Evolutionary conservation across 2,329 filamentous ascomycete genomes (phyloP).

Genomic region (Fusarium begoniae): DNA sequence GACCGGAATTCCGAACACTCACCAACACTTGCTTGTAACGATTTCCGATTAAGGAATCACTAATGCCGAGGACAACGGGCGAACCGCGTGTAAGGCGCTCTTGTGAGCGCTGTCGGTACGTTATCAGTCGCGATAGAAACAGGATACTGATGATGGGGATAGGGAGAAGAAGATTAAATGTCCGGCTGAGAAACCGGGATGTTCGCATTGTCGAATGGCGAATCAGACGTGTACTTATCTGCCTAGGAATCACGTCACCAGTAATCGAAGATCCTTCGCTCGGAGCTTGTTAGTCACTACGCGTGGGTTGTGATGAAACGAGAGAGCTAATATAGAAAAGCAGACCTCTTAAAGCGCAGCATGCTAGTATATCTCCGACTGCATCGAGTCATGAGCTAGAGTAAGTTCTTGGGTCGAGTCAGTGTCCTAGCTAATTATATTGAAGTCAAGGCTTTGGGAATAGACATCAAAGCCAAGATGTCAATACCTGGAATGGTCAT

Average conservation of each 20-base stretch:
- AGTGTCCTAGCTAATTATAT: not conserved
- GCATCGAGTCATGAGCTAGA: not conserved
- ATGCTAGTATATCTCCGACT: not conserved
- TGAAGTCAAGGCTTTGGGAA: not conserved
- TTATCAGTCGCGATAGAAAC: accelerated
- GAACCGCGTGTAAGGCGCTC: conserved; percentile 36
- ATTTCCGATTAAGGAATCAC: not conserved
- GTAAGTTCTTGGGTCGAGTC: not conserved
- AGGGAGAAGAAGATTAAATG: conserved; percentile 41
- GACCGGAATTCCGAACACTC: conserved; percentile 11
- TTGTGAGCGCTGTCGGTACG: conserved; percentile 38
- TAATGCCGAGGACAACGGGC: conserved; percentile 7
- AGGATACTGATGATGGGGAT: accelerated
- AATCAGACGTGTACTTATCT: conserved; percentile 34
- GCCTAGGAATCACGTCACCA: conserved; percentile 13
- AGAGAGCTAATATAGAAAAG: not conserved
- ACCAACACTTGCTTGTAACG: not conserved
- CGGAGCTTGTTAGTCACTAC: not conserved
- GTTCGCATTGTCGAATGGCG: conserved; percentile 34
- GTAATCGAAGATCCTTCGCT: not conserved
- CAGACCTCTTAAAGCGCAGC: not conserved
- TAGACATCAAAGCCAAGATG: not conserved
- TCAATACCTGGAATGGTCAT: not conserved
- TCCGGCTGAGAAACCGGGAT: conserved; percentile 36
- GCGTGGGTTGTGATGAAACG: accelerated